These are phyloP conservation scores for Carex cristatella DNA, from an alignment of 176 grass and related monocot genomes.

Conservation along the genomic window DNA sequence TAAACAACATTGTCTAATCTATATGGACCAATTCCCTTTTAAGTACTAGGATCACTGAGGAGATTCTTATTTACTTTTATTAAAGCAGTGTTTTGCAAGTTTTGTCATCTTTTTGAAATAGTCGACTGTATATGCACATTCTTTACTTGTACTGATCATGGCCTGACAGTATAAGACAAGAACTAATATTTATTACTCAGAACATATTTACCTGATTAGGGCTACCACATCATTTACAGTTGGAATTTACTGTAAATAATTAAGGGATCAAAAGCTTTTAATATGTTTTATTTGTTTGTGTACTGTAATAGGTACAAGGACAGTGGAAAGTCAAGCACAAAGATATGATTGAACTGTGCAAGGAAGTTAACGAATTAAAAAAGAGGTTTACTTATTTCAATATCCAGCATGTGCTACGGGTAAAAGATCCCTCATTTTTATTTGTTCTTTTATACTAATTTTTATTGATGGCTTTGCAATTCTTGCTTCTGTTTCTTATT, in stretches of 20 bases:
- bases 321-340: conserved; percentile 9
- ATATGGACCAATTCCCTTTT: neutral
- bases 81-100: neutral
- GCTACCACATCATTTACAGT: neutral
- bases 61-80: neutral
- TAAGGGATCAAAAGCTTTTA: neutral
- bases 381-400: conserved; percentile 13
- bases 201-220: neutral
- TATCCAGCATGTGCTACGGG: conserved; percentile 18
- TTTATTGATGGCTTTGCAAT: neutral
- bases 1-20: neutral
- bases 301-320: conserved; percentile 17
- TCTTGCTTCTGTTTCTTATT: neutral
- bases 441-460: neutral
- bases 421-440: neutral
- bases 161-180: neutral
- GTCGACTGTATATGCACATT: neutral
- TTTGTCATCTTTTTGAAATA: neutral
- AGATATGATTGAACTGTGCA: conserved; percentile 19
- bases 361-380: conserved; percentile 1
- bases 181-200: neutral
- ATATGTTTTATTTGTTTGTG: neutral
- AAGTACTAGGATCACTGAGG: neutral
- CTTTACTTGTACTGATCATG: neutral
- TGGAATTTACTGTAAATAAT: neutral